These are phyloP conservation scores for Phialophora macrospora DNA, from an alignment of 2,329 filamentous ascomycete species.

Conservation along the genomic window DNA sequence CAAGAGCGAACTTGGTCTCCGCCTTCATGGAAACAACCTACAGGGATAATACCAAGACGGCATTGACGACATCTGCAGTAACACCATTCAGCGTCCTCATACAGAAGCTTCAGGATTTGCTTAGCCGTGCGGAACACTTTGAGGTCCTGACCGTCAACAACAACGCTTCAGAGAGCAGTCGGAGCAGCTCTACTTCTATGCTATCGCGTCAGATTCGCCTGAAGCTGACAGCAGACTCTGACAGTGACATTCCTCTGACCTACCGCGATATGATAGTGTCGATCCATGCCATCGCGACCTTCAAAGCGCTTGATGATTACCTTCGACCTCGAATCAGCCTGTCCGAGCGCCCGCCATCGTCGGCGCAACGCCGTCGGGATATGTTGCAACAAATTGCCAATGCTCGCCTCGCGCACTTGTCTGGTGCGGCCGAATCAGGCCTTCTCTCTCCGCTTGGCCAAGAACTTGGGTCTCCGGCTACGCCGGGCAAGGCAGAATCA, in stretches of 20 bases:
- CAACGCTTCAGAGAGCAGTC: constrained; percentile 85
- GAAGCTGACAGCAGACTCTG: constrained; percentile 84
- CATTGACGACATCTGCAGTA: constrained; percentile 67
- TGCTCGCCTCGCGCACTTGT: constrained; percentile 64
- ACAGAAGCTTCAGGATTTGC: constrained; percentile 90
- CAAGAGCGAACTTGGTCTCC: constrained; percentile 82
- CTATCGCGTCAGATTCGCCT: constrained; percentile 92
- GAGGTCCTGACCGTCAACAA: constrained; percentile 96
- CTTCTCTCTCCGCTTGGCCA: constrained; percentile 39
- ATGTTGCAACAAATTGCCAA: constrained; percentile 75
- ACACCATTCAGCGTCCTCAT: constrained; percentile 91
- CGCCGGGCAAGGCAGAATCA: constrained; percentile 41
- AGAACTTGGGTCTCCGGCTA: constrained; percentile 30
- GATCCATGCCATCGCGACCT: constrained; percentile 96
- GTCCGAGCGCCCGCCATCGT: constrained; percentile 73
- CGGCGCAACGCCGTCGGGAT: constrained; percentile 63
- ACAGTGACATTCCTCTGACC: constrained; percentile 82
- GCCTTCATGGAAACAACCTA: constrained; percentile 84
- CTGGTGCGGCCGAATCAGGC: constrained; percentile 44
- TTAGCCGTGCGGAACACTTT: constrained; percentile 97
- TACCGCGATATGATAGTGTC: constrained; percentile 98
- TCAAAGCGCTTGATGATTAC: constrained; percentile 96
- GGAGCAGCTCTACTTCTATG: constrained; percentile 93
- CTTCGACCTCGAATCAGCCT: constrained; percentile 85
- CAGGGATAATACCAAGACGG: constrained; percentile 62